These are phyloP conservation scores for Pseudoperonospora humuli DNA, from an alignment of 352 stramenopile genomes.

Conservation along the genomic window DNA sequence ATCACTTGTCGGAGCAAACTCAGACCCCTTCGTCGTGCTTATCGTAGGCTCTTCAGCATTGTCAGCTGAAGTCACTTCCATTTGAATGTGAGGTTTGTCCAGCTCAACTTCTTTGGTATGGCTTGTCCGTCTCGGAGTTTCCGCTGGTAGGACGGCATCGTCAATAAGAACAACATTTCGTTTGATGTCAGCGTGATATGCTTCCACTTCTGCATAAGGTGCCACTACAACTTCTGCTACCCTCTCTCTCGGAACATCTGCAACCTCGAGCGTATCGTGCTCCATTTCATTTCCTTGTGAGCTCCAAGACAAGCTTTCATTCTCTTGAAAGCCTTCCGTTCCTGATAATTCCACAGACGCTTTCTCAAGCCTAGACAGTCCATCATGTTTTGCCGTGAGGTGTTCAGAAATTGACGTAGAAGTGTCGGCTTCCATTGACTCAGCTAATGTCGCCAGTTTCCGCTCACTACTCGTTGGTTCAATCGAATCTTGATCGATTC, in stretches of 20 bases:
- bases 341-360: background rate
- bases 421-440: conserved; percentile 4
- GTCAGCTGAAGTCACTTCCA: background rate
- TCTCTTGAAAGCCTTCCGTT: conserved; percentile 2
- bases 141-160: background rate
- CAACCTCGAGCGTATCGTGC: background rate
- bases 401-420: background rate
- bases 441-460: conserved; percentile 1
- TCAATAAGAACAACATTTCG: conserved; percentile 3
- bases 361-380: background rate
- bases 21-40: conserved; percentile 1
- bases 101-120: background rate
- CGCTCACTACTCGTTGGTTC: conserved; percentile 3
- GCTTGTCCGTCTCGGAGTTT: conserved; percentile 1
- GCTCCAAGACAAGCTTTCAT: background rate
- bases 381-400: background rate
- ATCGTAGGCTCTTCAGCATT: conserved; percentile 5
- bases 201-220: conserved; percentile 5
- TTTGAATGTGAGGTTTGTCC: background rate
- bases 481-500: conserved; percentile 1
- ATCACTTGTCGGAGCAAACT: background rate
- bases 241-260: background rate
- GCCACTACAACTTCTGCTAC: conserved; percentile 17
- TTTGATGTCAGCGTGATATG: background rate
- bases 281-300: background rate